phyloP scores from a whole-genome alignment of 202 grass and related monocot genomes.

The Tripidium arundinaceum region DNA sequence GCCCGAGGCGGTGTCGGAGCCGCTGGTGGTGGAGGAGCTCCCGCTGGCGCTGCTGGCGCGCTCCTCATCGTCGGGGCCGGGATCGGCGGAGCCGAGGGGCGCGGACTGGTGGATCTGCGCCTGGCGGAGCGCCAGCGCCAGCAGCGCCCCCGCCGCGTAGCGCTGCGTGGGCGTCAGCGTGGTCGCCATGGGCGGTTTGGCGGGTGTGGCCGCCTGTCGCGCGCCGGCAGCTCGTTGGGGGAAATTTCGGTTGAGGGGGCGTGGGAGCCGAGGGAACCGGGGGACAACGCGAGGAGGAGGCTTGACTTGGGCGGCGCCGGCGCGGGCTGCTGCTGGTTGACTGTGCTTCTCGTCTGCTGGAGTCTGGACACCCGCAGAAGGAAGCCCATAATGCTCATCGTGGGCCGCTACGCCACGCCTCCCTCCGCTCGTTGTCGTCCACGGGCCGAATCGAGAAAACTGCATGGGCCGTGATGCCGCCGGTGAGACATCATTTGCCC shows the following conservation, averaged over 20 bases:
- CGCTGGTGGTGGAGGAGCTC: conserved; percentile 29
- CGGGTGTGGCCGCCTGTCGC: not conserved
- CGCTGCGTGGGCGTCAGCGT: conserved; percentile 68
- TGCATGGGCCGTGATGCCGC: too few species aligned
- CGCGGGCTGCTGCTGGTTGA: not conserved
- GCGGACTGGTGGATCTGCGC: conserved; percentile 89
- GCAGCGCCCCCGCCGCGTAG: conserved; percentile 86
- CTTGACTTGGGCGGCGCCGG: not conserved
- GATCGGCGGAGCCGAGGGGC: conserved; percentile 44
- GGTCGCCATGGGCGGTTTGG: conserved; percentile 40
- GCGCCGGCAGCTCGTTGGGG: not conserved
- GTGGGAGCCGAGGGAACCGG: not conserved
- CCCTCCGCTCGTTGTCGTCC: too few species aligned
- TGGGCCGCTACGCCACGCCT: not conserved
- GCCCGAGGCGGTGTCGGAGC: conserved; percentile 19
- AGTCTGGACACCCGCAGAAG: not conserved
- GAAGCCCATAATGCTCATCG: not conserved
- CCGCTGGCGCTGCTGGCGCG: conserved; percentile 43
- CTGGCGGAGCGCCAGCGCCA: conserved; percentile 81
- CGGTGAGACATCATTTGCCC: too few species aligned
- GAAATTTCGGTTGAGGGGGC: not conserved
- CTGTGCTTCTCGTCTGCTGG: not conserved
- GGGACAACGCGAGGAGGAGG: not conserved
- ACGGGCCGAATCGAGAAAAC: too few species aligned
- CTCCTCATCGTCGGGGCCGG: conserved; percentile 24